Base-by-base conservation (phyloP, 371 early-diverging fungal genomes). In the Rhizopus stolonifer region DNA sequence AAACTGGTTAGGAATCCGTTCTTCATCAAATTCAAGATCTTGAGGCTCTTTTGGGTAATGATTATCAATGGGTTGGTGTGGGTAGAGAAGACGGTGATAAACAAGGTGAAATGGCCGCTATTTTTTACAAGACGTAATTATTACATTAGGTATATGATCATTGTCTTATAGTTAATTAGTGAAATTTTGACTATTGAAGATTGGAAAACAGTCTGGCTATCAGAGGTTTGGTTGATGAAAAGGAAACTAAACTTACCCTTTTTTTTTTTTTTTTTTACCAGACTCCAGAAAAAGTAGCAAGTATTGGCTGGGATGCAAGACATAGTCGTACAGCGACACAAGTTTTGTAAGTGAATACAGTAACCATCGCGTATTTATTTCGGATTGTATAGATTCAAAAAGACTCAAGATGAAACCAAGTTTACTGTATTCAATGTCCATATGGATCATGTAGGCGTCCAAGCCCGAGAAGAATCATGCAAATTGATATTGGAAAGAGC, bases 11-110 rank as follows among this genome's bases (percentile, higher is more conserved):
- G 79, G 81, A 81, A 58, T 67, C 76, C n/a, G 54, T 62, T 1
- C 36, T 60, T 54, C 67, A 76, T 26, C 81, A 81, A 67, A 40
- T 81, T 2, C 34, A 52, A 11, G 81, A 80, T 52, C 43, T 81
- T n/a, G 68, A 68, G n/a, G 52, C 64, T 6, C 56, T 78, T 13
- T 50, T 80, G 4, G 47, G 56, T 6, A 66, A 69, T 17, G 74
- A 80, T 15, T 81, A 80, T 49, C 63, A 62, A 1, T 78, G 79
- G 79, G 44, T 78, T 2, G 81, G 81, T 23, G 67, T 52, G 2
- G 81, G 81, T 14, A 63, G 81, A 25, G 51, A 61, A 7, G 79
- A 80, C 50, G 81, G 81, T 4, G 69, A 76, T 21, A 48, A 69
- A 34, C 48, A 66, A 29, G 80, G 80, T 7, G 77, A 80, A 53